Base-by-base conservation (phyloP, 139 green algal species). In the Picochlorum sp. region DNA sequence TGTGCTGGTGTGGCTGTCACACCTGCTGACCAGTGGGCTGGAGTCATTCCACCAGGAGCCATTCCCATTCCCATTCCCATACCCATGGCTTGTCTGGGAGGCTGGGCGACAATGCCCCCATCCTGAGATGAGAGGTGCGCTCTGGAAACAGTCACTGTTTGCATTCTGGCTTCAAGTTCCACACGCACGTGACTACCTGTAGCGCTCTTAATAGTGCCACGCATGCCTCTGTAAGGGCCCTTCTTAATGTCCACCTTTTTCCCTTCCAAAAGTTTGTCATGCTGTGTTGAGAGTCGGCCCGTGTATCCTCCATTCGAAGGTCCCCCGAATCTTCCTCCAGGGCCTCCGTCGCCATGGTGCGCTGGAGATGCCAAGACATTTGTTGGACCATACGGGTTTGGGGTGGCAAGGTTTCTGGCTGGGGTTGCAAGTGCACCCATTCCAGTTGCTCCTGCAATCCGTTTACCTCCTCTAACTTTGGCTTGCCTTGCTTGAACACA, bases 151-250 rank as follows among this genome's bases (percentile, higher is more conserved):
- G 82, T 95, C 1, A 96, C 82, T 4, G 80, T 82, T 47, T 83
- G 83, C 65, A 83, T 87, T 77, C 90, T 82, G 4, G 90, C 92
- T 59, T 96, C 88, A 59, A 96, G 70, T 86, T 96, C 90, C 28
- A 87, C 57, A 2, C 83, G 77, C n/a, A 88, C 75, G 45, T 91
- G 85, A 15, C 86, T 91, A 20, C 72, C 78, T 4, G 86, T 94
- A 55, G 87, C 84, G n/a, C 83, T 78, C 58, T 89, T 80, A 7
- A 96, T 81, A 8, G 82, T 77, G 1, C 90, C 90, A 2, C 70
- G 72, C 79, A 96, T 96, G 30, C 90, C 82, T 50, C 88, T 82
- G 76, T 86, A 92, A 4, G 77, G 81, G 2, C 84, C 84, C 44
- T 80, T 77, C 47, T 45, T 62, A 16, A 92, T 80, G 4, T 69